Evolutionary conservation across 2,329 filamentous ascomycete genomes (phyloP).

Genomic region (Metarhizium album): DNA sequence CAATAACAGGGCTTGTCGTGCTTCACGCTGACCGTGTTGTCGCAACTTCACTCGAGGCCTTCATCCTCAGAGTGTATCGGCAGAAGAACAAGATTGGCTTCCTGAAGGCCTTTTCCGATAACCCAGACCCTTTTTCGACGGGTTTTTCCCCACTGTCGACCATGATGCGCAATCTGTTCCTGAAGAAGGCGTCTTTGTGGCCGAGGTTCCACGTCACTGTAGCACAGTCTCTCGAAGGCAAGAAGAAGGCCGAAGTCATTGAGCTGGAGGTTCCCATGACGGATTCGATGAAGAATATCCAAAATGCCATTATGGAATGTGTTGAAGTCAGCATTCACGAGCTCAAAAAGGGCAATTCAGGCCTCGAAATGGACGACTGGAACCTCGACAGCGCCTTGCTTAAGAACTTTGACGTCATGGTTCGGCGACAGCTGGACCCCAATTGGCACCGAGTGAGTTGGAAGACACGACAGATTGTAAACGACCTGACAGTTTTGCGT

Average conservation of each 20-base stretch:
- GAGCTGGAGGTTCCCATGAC: conserved; percentile 96
- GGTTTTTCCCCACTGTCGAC: conserved; percentile 81
- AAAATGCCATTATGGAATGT: conserved; percentile 90
- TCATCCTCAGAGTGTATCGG: conserved; percentile 86
- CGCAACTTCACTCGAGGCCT: conserved; percentile 84
- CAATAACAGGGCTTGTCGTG: conserved; percentile 75
- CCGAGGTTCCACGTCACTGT: conserved; percentile 89
- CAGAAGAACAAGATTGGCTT: conserved; percentile 93
- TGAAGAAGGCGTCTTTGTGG: conserved; percentile 82
- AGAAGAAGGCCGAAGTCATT: conserved; percentile 91
- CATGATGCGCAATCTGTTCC: conserved; percentile 82
- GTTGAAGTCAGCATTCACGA: conserved; percentile 92
- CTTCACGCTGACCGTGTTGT: conserved; percentile 81
- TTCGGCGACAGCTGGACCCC: conserved; percentile 82
- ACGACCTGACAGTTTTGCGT: conserved; percentile 73
- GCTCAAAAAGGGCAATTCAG: conserved; percentile 80
- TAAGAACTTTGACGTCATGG: conserved; percentile 80
- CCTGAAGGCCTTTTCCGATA: conserved; percentile 91
- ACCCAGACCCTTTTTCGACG: conserved; percentile 77
- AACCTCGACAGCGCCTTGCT: conserved; percentile 87
- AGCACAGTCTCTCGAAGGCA: conserved; percentile 79
- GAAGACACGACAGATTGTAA: conserved; percentile 90
- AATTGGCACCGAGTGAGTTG: conserved; percentile 96
- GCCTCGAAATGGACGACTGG: conserved; percentile 94
- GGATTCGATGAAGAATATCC: conserved; percentile 83